These are phyloP conservation scores for Moringa oleifera DNA, from an alignment of 345 rosid genomes.

Conservation along the genomic window DNA sequence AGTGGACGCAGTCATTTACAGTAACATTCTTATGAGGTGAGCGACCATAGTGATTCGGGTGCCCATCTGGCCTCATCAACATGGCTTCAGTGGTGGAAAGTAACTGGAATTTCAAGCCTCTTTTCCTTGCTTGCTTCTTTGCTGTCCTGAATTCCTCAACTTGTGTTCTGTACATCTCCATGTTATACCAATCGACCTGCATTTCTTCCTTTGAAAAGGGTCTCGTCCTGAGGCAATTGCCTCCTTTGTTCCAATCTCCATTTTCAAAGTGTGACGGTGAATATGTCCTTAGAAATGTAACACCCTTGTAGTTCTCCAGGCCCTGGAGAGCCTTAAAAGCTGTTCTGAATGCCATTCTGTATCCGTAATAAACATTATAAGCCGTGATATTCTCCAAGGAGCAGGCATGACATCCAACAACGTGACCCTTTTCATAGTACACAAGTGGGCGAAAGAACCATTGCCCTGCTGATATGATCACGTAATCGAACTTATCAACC, in stretches of 20 bases:
- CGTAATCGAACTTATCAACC: conserved; percentile 36
- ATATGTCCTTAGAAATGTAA: conserved; percentile 18
- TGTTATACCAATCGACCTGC: conserved; percentile 35
- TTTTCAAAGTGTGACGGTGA: conserved; percentile 61
- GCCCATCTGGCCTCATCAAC: conserved; percentile 65
- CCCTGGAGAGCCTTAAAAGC: conserved; percentile 37
- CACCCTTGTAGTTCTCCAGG: conserved; percentile 6
- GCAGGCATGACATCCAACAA: conserved; percentile 43
- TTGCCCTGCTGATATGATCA: conserved; percentile 49
- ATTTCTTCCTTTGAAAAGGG: conserved; percentile 40
- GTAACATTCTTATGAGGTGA: conserved; percentile 20
- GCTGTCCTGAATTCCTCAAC: conserved; percentile 36
- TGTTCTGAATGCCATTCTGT: conserved; percentile 54
- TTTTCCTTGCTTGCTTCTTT: conserved; percentile 32
- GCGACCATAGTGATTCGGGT: conserved; percentile 38
- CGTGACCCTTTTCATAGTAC: conserved; percentile 25
- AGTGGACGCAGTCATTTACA: conserved; percentile 62
- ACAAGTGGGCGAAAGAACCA: conserved; percentile 53
- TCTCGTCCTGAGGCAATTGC: conserved; percentile 41
- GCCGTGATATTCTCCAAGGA: conserved; percentile 23
- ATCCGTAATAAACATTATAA: conserved; percentile 36
- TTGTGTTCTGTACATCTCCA: conserved; percentile 41
- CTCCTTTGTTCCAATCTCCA: conserved; percentile 67
- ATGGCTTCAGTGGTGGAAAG: conserved; percentile 45
- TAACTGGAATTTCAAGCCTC: conserved; percentile 23